Evolutionary conservation across 2,329 filamentous ascomycete species (phyloP), one percentile per base, ranked within the genome.

Genomic region (Aspergillus fischeri): DNA sequence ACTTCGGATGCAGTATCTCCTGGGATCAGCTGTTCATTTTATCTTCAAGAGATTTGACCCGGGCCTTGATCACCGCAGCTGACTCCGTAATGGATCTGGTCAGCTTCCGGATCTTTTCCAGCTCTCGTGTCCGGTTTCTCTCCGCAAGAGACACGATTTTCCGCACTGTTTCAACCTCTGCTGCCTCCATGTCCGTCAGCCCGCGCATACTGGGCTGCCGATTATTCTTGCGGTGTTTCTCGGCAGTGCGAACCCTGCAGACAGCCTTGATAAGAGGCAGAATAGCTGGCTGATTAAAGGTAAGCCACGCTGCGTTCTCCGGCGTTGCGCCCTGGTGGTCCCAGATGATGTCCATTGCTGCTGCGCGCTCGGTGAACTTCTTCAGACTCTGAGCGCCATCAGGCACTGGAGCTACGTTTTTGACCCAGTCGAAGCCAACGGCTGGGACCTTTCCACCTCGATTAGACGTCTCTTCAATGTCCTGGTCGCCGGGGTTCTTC

Each of bases 251-350:
- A 2, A 68, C 20, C 56, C 63, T 65, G 3, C 50, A 58, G 4
- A 71, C 59, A 2, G 65, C 65, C 32, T 64, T 68, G n/a, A 70
- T 52, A 1, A 70, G 60, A 2, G 66, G 64, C 21, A 66, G 11
- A 21, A 62, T n/a, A 0, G 3, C 2, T 3, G 51, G 11, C 53
- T 61, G 57, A 41, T 66, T 59, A 20, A 53, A 59, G 2, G 60
- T 63, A 17, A 69, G 56, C 65, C 67, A 70, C 3, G 58, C 50
- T 4, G 67, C 64, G 60, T 71, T 58, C 42, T 67, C 59, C 4
- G 65, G 56, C 17, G 58, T 67, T 47, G 63, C 60, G n/a, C 63
- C 62, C 44, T 62, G 49, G 41, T 60, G 58, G n/a, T 49, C 59
- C 57, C 61, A 66, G 49, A 65, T 35, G 8, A 61, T 44, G 52